phyloP scores from a whole-genome alignment of 2,329 filamentous ascomycete genomes.

The Colletotrichum sp. region DNA sequence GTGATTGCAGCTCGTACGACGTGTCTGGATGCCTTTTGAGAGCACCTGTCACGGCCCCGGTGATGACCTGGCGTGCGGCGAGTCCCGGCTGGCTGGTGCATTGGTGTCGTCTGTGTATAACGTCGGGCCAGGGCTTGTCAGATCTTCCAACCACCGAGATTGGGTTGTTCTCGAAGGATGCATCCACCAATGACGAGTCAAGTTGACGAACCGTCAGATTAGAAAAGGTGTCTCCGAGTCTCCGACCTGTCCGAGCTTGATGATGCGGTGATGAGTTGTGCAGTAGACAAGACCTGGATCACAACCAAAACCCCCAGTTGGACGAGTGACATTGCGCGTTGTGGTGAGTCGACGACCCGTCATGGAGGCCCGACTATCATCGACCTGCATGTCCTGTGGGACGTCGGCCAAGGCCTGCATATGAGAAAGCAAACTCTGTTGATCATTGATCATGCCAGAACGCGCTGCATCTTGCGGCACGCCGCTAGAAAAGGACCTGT shows the following conservation, averaged over 20 bases:
- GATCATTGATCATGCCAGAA: background rate
- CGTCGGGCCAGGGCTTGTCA: background rate
- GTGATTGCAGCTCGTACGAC: conserved; percentile 18
- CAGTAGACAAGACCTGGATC: background rate
- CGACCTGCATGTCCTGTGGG: background rate
- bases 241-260: background rate
- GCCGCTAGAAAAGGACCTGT: background rate
- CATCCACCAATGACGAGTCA: background rate
- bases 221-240: background rate
- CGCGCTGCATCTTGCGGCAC: background rate
- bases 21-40: background rate
- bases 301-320: background rate
- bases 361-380: background rate
- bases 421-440: background rate
- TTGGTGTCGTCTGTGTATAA: background rate
- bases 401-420: conserved; percentile 1
- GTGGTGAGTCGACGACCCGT: background rate
- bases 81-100: background rate
- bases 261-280: background rate
- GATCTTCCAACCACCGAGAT: background rate
- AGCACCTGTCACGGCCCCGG: background rate
- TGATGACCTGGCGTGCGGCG: background rate
- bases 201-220: background rate
- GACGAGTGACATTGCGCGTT: background rate
- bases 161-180: background rate